Evolutionary conservation across 225 moss, liverwort and hornwort genomes (phyloP), one percentile per base, ranked within the genome.

Genomic region (Polytrichum commune): DNA sequence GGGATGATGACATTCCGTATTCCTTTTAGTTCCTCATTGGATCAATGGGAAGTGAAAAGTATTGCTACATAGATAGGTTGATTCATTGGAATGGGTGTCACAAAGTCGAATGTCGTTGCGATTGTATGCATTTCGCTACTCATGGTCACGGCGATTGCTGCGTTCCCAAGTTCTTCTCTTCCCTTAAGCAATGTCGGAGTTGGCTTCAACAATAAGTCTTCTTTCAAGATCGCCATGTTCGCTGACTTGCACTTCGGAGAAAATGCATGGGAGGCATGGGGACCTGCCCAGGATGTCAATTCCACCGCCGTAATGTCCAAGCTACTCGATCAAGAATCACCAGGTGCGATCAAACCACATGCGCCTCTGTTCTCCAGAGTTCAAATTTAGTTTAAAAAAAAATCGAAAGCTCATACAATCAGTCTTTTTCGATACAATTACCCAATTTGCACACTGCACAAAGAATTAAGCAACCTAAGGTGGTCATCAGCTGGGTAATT

Each of bases 241-340:
- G 86, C 93, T 24, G 95, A 95, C 63, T 63, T 95, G 79, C 95
- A 95, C 29, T 93, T 88, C 46, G 95, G 95, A 33, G 93, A 95
- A 72, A 81, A 86, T 72, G 71, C 86, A 10, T 95, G 95, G 95
- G 86, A 88, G 3, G 79, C 74, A 22, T 95, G 95, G 95, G 95
- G 91, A 22, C 91, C 88, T 64, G 54, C 63, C 16, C 90, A 91
- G 68, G 93, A 95, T 53, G 74, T 73, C 27, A 90, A 91, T 0
- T 95, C 95, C 72, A 83, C 89, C 8, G 63, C 16, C 33, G 95
- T 95, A 26, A 91, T 91, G 76, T 73, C 80, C 63, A 82, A 73
- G 66, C 74, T 95, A 53, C 83, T 95, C 20, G 90, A 93, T 53
- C 66, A 65, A 19, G 88, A 93, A 79, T 55, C 69, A 32, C 95